Conservation (phyloP, 306 rosid genomes). For the Sphenostylis stenocarpa region DNA sequence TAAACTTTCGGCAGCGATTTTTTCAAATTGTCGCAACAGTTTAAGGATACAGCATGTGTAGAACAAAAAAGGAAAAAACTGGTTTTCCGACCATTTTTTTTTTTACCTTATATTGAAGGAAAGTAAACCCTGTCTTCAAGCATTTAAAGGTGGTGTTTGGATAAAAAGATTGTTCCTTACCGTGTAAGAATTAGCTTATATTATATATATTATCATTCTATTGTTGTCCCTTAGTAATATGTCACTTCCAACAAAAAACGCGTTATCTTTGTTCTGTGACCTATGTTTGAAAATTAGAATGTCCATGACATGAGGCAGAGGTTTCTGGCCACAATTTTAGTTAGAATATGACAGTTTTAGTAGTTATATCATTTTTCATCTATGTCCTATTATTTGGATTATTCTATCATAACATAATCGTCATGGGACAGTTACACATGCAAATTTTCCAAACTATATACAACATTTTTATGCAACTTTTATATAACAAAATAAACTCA, state of each 20-base stretch:
- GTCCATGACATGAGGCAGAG: background rate
- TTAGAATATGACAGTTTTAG: constrained; percentile 18
- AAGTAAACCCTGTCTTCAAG: constrained; percentile 10
- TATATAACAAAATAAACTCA: background rate
- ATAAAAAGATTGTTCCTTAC: constrained; percentile 15
- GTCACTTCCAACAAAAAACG: constrained; percentile 33
- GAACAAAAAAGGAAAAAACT: background rate
- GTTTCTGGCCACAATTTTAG: constrained; percentile 20
- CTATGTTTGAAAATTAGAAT: background rate
- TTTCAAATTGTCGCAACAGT: constrained; percentile 42
- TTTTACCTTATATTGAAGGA: background rate
- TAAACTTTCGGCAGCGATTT: constrained; percentile 40
- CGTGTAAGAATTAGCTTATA: constrained; percentile 31
- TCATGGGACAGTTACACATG: background rate
- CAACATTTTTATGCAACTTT: background rate
- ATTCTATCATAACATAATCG: background rate
- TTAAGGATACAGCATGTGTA: constrained; percentile 36
- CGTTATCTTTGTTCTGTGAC: constrained; percentile 16
- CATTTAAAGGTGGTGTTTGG: background rate
- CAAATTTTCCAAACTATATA: background rate
- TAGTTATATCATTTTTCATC: constrained; percentile 20
- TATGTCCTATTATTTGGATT: constrained; percentile 1
- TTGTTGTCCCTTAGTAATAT: background rate
- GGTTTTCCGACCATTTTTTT: background rate
- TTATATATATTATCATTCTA: background rate